Evolutionary conservation across 441 rosid species (phyloP), one percentile per base, ranked within the genome.

Genomic region (Mallotus japonicus): DNA sequence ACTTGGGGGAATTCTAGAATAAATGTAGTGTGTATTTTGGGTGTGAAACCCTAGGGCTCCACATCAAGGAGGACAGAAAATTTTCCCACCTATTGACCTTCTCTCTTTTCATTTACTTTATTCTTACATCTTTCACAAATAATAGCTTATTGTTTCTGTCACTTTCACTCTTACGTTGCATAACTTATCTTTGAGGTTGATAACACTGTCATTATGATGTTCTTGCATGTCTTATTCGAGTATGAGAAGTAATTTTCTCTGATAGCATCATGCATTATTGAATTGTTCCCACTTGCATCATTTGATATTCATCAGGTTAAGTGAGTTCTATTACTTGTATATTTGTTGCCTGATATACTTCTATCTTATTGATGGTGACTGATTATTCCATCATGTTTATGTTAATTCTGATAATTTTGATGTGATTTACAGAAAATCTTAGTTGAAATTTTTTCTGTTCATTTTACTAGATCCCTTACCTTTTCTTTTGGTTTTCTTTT

Each of bases 401-500:
- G 62, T 70, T 59, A 20, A 59, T 42, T 53, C 8, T 14, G 22
- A 22, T 57, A 51, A 5, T 51, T 6, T 37, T 69, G 56, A 14
- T 70, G 10, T 57, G 22, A 71, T 59, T n/a, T 50, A 57, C 17
- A 37, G 10, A 63, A 40, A 28, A 22, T 42, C 8, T 6, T 42
- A 15, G 10, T 47, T 58, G 42, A 16, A 54, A 11, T 37, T 57
- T 20, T 28, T 44, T 56, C 10, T 11, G 4, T 17, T 34, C 9
- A 20, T 62, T 60, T 13, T 5, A 42, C 28, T n/a, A 8, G 16
- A 13, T 62, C 49, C 40, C 9, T 56, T 22, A 4, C 49, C 8
- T 71, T 37, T 50, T 44, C 22, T 17, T 69, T 56, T n/a, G 42
- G 59, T 51, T 54, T 75, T 56, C 58, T 42, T 74, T 24, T 66